These are phyloP conservation scores for Fusarium tupiense DNA, from an alignment of 2,329 filamentous ascomycete species.

Conservation along the genomic window DNA sequence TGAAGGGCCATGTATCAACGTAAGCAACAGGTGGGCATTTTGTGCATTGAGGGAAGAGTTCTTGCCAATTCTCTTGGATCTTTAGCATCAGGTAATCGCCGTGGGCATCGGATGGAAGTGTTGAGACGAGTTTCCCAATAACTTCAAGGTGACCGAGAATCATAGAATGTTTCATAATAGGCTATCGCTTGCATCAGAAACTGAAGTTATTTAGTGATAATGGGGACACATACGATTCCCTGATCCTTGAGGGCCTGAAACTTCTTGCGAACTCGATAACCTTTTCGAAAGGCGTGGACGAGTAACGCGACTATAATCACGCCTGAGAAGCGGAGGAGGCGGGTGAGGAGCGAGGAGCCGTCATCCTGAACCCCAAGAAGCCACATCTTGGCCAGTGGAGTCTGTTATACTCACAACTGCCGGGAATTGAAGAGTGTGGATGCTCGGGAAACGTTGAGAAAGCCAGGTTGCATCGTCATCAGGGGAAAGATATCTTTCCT, in stretches of 20 bases:
- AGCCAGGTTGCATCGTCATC: background rate
- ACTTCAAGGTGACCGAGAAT: constrained; percentile 29
- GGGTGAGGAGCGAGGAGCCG: background rate
- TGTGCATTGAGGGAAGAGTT: constrained; percentile 29
- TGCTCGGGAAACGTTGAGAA: background rate
- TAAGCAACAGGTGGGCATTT: constrained; percentile 42
- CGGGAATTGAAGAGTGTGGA: background rate
- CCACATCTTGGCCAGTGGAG: background rate
- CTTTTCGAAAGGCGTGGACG: constrained; percentile 1
- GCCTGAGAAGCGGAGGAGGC: background rate
- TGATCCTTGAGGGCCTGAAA: constrained; percentile 3
- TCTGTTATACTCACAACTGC: background rate
- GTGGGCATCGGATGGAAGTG: constrained; percentile 28
- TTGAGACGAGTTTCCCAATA: constrained; percentile 11
- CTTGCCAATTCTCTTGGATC: constrained; percentile 28
- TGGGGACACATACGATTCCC: background rate
- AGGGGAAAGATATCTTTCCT: background rate
- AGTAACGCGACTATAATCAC: constrained; percentile 3
- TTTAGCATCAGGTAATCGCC: constrained; percentile 23
- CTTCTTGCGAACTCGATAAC: constrained; percentile 11
- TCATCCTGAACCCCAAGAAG: background rate
- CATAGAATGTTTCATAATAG: constrained; percentile 36
- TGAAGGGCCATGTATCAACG: constrained; percentile 46
- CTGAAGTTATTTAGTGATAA: accelerated
- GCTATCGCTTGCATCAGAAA: constrained; percentile 2